Conservation (phyloP, 768 basidiomycete genomes). For the Pisolithus orientalis region DNA sequence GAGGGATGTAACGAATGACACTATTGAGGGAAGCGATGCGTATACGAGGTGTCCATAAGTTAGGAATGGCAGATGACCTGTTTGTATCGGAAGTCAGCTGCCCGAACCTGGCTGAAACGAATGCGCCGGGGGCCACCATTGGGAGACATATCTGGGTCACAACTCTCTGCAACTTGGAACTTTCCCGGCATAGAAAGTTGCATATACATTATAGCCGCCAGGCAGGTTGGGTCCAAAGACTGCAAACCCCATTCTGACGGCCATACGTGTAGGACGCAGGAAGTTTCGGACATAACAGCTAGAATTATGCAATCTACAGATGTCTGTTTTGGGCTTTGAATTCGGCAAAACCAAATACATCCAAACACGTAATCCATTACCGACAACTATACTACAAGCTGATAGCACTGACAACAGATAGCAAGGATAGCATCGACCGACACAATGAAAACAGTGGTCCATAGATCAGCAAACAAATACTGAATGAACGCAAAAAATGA, state of each 20-base stretch:
- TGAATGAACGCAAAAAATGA: background rate
- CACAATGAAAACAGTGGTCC: background rate
- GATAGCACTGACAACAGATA: background rate
- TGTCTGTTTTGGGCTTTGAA: constrained; percentile 7
- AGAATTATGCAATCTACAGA: constrained; percentile 1
- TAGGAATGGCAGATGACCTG: constrained; percentile 71
- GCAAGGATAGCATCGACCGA: background rate
- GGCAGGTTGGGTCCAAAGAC: constrained; percentile 61
- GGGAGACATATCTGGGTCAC: constrained; percentile 67
- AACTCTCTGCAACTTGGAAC: constrained; percentile 55
- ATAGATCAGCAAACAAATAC: background rate
- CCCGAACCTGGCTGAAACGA: background rate
- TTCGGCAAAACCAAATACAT: constrained; percentile 14
- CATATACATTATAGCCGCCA: constrained; percentile 61
- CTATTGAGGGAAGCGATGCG: constrained; percentile 52
- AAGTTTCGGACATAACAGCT: constrained; percentile 13
- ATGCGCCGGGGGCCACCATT: constrained; percentile 44
- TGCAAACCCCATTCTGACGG: constrained; percentile 58
- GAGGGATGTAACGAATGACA: constrained; percentile 57
- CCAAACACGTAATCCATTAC: constrained; percentile 1
- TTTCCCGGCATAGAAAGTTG: constrained; percentile 65
- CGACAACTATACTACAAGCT: constrained; percentile 7
- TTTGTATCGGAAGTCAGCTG: background rate
- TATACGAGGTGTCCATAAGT: constrained; percentile 48
- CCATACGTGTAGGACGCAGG: constrained; percentile 54